Evolutionary conservation across 805 yeast species (phyloP).

Genomic region (Metschnikowia lachancei): DNA sequence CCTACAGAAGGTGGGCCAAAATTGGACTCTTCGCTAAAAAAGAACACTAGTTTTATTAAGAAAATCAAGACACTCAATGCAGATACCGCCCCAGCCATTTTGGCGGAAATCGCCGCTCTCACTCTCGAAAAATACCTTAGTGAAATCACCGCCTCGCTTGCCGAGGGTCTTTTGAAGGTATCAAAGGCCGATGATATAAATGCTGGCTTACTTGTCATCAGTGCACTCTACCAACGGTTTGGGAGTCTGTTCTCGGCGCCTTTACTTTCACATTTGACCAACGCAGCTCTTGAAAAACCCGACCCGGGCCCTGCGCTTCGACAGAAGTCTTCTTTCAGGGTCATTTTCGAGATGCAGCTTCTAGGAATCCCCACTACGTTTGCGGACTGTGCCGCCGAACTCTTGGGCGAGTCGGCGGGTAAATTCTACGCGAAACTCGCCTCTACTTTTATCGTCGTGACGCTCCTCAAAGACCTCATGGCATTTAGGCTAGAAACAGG

Average conservation of each 20-base stretch:
- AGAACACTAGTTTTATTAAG: constrained; percentile 75
- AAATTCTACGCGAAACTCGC: constrained; percentile 7
- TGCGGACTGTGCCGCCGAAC: constrained; percentile 16
- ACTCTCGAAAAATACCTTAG: constrained; percentile 72
- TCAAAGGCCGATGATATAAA: constrained; percentile 54
- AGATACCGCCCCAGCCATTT: constrained; percentile 45
- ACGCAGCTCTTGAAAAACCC: constrained; percentile 8
- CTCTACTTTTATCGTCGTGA: constrained; percentile 18
- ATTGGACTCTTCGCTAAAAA: constrained; percentile 75
- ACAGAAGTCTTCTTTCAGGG: constrained; percentile 12
- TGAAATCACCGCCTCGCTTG: constrained; percentile 61
- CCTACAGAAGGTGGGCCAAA: constrained; percentile 24
- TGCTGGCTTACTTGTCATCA: constrained; percentile 64
- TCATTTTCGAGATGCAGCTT: constrained; percentile 16
- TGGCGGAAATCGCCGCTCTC: constrained; percentile 60
- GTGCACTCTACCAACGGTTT: constrained; percentile 79
- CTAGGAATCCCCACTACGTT: constrained; percentile 13
- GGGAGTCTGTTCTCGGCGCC: constrained; percentile 18
- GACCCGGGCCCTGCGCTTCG: constrained; percentile 5
- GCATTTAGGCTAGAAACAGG: constrained; percentile 30
- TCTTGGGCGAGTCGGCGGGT: constrained; percentile 10
- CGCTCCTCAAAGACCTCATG: constrained; percentile 31
- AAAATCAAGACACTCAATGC: constrained; percentile 57
- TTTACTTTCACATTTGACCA: constrained; percentile 14
- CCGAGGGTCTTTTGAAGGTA: constrained; percentile 58